Conservation (phyloP, 805 yeast genomes). For the Yarrowia divulgata region DNA sequence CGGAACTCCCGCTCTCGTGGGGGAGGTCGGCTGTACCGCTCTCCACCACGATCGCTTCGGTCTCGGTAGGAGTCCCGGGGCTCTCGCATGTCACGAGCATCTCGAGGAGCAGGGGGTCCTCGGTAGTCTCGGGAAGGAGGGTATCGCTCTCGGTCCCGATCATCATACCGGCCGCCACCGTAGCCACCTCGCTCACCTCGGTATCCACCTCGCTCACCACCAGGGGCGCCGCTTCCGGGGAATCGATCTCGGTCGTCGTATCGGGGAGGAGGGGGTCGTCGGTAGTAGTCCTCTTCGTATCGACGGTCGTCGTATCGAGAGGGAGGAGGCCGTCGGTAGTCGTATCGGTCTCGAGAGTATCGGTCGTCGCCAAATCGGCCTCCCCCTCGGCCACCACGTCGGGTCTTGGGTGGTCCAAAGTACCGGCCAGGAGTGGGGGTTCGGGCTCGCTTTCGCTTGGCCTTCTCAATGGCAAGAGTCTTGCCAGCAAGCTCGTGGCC, state of each 20-base stretch:
- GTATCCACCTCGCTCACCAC: slow-evolving; percentile 36
- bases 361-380: slow-evolving; percentile 42
- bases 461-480: slow-evolving; percentile 56
- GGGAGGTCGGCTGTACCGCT: slow-evolving; percentile 37
- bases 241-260: slow-evolving; percentile 43
- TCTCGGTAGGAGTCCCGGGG: slow-evolving; percentile 40
- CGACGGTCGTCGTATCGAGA: slow-evolving; percentile 43
- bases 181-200: slow-evolving; percentile 34
- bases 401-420: slow-evolving; percentile 49
- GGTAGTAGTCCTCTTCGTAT: slow-evolving; percentile 45
- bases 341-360: slow-evolving; percentile 43
- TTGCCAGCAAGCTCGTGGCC: slow-evolving; percentile 54
- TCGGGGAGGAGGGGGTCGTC: slow-evolving; percentile 43
- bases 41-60: slow-evolving; percentile 27
- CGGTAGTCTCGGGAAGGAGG: slow-evolving; percentile 41
- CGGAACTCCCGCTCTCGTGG: slow-evolving; percentile 38
- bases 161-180: slow-evolving; percentile 41
- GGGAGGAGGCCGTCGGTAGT: slow-evolving; percentile 42
- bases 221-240: slow-evolving; percentile 38
- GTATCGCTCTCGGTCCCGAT: slow-evolving; percentile 42
- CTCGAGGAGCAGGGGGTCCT: slow-evolving; percentile 40
- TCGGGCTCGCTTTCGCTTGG: slow-evolving; percentile 53
- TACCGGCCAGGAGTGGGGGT: slow-evolving; percentile 53
- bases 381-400: slow-evolving; percentile 43
- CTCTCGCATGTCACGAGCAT: slow-evolving; percentile 38